These are phyloP conservation scores for Spathaspora gorwiae DNA, from an alignment of 805 yeast species.

Conservation along the genomic window DNA sequence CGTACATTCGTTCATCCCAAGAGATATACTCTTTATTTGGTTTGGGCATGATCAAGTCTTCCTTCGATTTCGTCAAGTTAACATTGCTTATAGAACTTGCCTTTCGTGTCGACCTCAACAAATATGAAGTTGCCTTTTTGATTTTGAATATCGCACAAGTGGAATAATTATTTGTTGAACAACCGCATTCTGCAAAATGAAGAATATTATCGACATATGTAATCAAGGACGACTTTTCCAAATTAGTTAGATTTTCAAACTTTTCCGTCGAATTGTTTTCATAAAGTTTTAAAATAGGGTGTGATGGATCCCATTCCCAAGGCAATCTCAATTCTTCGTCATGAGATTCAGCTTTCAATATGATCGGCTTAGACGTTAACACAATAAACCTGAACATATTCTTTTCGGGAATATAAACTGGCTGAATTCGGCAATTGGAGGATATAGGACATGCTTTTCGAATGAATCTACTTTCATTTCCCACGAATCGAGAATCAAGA, in stretches of 20 bases:
- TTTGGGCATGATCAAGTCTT: slow-evolving; percentile 31
- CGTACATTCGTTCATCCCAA: slow-evolving; percentile 30
- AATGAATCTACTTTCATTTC: slow-evolving; percentile 70
- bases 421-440: slow-evolving; percentile 66
- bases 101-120: slow-evolving; percentile 56
- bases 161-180: slow-evolving; percentile 33
- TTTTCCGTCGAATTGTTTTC: slow-evolving; percentile 26
- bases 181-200: slow-evolving; percentile 61
- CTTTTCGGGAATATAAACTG: slow-evolving; percentile 41
- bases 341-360: slow-evolving; percentile 23
- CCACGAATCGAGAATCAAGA: slow-evolving; percentile 75
- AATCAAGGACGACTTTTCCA: slow-evolving; percentile 52
- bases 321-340: slow-evolving; percentile 73
- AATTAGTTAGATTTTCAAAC: slow-evolving; percentile 52
- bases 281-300: slow-evolving; percentile 61
- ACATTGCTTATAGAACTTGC: slow-evolving; percentile 36
- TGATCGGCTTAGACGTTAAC: slow-evolving; percentile 51
- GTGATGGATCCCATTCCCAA: slow-evolving; percentile 86
- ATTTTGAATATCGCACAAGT: slow-evolving; percentile 59
- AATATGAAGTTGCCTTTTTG: slow-evolving; percentile 56
- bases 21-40: slow-evolving; percentile 28
- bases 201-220: slow-evolving; percentile 60
- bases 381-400: slow-evolving; percentile 48
- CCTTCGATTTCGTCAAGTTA: slow-evolving; percentile 32
- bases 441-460: slow-evolving; percentile 60